Conservation (phyloP, 441 rosid species). For the Sinapis alba region DNA sequence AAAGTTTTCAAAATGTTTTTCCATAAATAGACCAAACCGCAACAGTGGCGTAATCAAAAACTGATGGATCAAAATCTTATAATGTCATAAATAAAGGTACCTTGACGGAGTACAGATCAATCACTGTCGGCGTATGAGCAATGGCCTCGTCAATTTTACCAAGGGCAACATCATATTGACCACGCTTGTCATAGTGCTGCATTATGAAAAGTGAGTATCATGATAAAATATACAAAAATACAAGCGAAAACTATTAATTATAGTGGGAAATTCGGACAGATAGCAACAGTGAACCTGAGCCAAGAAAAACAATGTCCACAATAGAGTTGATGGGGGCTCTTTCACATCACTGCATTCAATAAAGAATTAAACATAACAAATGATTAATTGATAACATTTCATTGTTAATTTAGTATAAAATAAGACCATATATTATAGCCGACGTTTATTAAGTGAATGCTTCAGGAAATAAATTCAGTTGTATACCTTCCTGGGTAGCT, state of each 20-base stretch:
- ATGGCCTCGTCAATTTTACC: slow-evolving; percentile 92
- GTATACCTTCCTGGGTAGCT: slow-evolving; percentile 82
- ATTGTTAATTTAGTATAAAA: not conserved
- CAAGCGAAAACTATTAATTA: not conserved
- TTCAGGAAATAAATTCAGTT: slow-evolving; percentile 19
- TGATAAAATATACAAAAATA: not conserved
- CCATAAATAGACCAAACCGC: not conserved
- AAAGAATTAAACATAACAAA: slow-evolving; percentile 29
- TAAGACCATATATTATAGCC: slow-evolving; percentile 4
- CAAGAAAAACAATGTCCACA: slow-evolving; percentile 95
- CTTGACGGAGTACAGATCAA: slow-evolving; percentile 95
- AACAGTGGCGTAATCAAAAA: not conserved
- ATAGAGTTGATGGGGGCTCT: slow-evolving; percentile 94
- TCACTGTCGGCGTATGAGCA: slow-evolving; percentile 95
- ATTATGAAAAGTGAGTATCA: slow-evolving; percentile 25
- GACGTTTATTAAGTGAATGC: not conserved
- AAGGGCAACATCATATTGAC: slow-evolving; percentile 81
- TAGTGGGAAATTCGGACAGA: slow-evolving; percentile 7
- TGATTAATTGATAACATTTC: not conserved
- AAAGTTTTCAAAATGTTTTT: slow-evolving; percentile 7
- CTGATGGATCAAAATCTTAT: not conserved
- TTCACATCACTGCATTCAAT: slow-evolving; percentile 71
- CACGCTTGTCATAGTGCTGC: slow-evolving; percentile 98
- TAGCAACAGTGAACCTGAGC: slow-evolving; percentile 72
- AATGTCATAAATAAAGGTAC: slow-evolving; percentile 47